Evolutionary conservation across 129 eudicot species (phyloP), one percentile per base, ranked within the genome.

Genomic region (Lactuca sativa): DNA sequence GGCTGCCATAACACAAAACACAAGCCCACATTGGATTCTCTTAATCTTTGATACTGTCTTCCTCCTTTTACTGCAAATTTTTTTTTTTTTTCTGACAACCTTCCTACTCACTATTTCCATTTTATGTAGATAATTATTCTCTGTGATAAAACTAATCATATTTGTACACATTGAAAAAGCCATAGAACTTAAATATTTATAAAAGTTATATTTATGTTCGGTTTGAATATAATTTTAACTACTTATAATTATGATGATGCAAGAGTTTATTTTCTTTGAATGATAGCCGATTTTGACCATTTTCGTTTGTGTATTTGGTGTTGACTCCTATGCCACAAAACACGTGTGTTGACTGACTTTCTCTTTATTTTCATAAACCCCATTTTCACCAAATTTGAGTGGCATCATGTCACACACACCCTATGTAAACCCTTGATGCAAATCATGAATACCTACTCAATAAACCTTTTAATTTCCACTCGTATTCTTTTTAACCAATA

Each of bases 271-370:
- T 34, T 8, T 67, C 33, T 67, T 67, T 67, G 48, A 67, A 38
- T 36, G 34, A 66, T 57, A 25, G 58, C 58, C 47, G 43, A 47
- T 15, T 60, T 60, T 59, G 60, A 71, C 60, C 76, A n/a, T 8
- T 70, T 1, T 70, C 43, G 0, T 2, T 51, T 59, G 4, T 59
- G 56, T 49, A 67, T 21, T 48, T 75, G 62, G 80, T 76, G 80
- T 67, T 68, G 75, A 76, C 64, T 76, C 74, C 36, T 76, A 59
- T 59, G 64, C 70, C 59, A 56, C 61, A 60, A 75, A 61, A 69
- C 80, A 76, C 75, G 75, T 68, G 80, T 59, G 80, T 76, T 76
- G 69, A 76, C 64, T 59, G 63, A 48, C 61, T 43, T 66, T 69
- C 62, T 59, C 16, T 74, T 74, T 9, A 47, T 32, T 66, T 74